Evolutionary conservation across 371 early-diverging fungal genomes (phyloP), one percentile per base, ranked within the genome.

Genomic region (Actinomortierella wolfii): DNA sequence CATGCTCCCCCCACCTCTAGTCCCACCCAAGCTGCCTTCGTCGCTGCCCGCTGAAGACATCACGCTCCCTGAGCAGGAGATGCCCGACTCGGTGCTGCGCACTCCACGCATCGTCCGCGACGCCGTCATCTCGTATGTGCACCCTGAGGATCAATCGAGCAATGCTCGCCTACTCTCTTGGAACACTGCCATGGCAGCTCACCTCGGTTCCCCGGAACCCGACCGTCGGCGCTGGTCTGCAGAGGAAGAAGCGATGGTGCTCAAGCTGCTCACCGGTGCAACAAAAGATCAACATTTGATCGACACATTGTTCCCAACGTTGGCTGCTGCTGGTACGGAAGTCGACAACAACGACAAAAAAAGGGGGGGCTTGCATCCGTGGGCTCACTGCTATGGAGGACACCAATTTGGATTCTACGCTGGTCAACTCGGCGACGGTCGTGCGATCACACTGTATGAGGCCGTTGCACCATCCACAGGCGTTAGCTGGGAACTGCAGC

Each of bases 381-480:
- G 94, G 93, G 83, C 95, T 1, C 85, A 90, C 20, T 85, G 84
- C 62, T 95, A 96, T 64, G 94, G 86, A 28, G 97, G 96, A 0
- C 93, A 94, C 70, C 95, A 96, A 77, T 96, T 94, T 78, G 94
- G 95, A 9, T 69, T 67, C 28, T 89, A 79, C 71, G 88, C 86
- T 6, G 86, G 86, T 24, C 87, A 86, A 66, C 81, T 97, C 2
- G 97, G 97, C 40, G 97, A 97, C 69, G 96, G 96, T 1, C 81
- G 96, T 41, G 93, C 92, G 1, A 84, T 94, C 17, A 90, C 93
- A 2, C 74, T 97, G 13, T 92, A 59, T 59, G 79, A 84, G 53
- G 61, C 68, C 0, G 50, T 76, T 2, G 49, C 80, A 13, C 73
- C 74, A 1, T 47, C 46, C 2, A 64, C 68, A 23, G 81, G 81